Conservation (phyloP, 2,329 filamentous ascomycete genomes). For the Leptographium radiaticola region DNA sequence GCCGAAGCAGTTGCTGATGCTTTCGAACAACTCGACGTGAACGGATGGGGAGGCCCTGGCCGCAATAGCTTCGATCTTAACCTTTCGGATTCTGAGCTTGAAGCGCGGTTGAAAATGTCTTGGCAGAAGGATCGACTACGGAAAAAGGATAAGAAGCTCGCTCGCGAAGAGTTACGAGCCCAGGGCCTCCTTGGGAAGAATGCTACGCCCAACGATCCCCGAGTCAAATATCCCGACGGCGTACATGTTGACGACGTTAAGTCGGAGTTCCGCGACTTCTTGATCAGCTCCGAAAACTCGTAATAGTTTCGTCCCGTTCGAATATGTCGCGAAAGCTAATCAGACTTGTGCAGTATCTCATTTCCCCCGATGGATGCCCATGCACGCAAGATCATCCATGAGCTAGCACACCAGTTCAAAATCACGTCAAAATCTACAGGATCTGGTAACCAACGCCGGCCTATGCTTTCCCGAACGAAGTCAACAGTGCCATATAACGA, state of each 20-base stretch:
- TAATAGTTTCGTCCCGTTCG: slow-evolving; percentile 25
- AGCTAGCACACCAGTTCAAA: slow-evolving; percentile 60
- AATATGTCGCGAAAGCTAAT: neutral
- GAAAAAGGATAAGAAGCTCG: slow-evolving; percentile 57
- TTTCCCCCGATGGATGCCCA: slow-evolving; percentile 76
- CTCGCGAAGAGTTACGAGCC: slow-evolving; percentile 54
- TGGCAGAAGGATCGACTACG: slow-evolving; percentile 57
- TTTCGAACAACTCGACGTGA: slow-evolving; percentile 65
- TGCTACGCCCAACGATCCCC: slow-evolving; percentile 43
- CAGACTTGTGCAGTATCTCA: slow-evolving; percentile 37
- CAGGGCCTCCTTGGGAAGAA: slow-evolving; percentile 53
- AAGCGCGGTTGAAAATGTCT: slow-evolving; percentile 40
- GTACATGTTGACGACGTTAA: slow-evolving; percentile 60
- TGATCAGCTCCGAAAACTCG: slow-evolving; percentile 50
- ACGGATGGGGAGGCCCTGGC: slow-evolving; percentile 59
- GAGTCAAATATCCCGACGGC: slow-evolving; percentile 58
- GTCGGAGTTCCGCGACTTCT: slow-evolving; percentile 58
- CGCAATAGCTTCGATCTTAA: slow-evolving; percentile 21
- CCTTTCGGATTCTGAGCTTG: slow-evolving; percentile 54
- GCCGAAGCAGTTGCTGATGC: slow-evolving; percentile 30
- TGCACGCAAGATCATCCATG: slow-evolving; percentile 66
- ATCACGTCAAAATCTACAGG: slow-evolving; percentile 79
- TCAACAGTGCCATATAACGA: slow-evolving; percentile 50
- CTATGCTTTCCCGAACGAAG: slow-evolving; percentile 62
- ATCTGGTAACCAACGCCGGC: slow-evolving; percentile 57